Percentiles rank a stretch among this genome's conserved stretches.
These are phyloP conservation scores for Inga laurina DNA, from an alignment of 306 rosid genomes.

Conservation along the genomic window DNA sequence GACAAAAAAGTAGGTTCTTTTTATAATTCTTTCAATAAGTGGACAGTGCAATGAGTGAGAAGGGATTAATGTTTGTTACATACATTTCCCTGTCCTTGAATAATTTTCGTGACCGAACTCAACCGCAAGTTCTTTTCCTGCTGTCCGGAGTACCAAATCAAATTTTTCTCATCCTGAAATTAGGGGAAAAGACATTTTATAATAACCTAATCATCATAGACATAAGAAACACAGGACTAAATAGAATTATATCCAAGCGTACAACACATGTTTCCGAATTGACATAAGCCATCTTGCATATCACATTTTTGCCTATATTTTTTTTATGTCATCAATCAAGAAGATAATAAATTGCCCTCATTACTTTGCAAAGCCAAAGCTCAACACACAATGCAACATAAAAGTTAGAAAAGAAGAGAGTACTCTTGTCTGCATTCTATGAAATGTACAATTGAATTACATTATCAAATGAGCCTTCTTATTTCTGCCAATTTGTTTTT, in stretches of 20 bases:
- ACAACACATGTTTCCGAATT: background rate
- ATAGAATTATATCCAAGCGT: background rate
- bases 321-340: background rate
- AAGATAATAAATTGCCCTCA: background rate
- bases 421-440: background rate
- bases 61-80: constrained; percentile 33
- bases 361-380: background rate
- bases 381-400: background rate
- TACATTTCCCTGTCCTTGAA: constrained; percentile 76
- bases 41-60: constrained; percentile 14
- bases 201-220: constrained; percentile 10
- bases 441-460: background rate
- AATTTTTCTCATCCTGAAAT: constrained; percentile 79
- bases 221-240: constrained; percentile 9
- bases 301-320: too few species aligned
- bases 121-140: constrained; percentile 72
- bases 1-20: constrained; percentile 30
- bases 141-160: constrained; percentile 80
- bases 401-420: background rate
- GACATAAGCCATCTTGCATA: background rate
- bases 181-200: constrained; percentile 12
- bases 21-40: constrained; percentile 18
- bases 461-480: background rate
- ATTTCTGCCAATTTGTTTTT: background rate
- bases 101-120: constrained; percentile 59